A percentile compares a stretch with the other conserved stretches of the same genome.
These are phyloP conservation scores for Penicillium tannophilum DNA, from an alignment of 495 filamentous ascomycete species.

Conservation along the genomic window DNA sequence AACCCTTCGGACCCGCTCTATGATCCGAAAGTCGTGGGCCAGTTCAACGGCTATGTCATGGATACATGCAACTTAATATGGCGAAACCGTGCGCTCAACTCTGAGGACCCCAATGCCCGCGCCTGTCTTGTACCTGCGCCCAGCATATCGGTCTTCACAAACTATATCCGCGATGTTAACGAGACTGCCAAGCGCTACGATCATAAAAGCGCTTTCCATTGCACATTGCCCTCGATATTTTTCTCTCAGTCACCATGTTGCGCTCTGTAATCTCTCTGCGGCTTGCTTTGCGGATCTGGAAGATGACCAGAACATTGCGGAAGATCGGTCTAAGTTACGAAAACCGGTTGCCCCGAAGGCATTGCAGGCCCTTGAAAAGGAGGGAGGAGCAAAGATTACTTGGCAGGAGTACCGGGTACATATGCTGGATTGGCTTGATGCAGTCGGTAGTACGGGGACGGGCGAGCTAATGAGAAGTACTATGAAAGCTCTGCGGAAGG, in stretches of 20 bases:
- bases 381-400: conserved; percentile 67
- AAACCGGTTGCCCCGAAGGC: conserved; percentile 76
- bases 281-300: conserved; percentile 62
- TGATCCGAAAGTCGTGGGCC: conserved; percentile 56
- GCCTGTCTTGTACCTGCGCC: conserved; percentile 67
- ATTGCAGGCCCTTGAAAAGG: conserved; percentile 61
- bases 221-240: conserved; percentile 64
- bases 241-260: conserved; percentile 68
- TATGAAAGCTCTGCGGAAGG: conserved; percentile 68
- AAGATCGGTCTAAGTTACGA: conserved; percentile 57
- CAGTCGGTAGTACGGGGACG: conserved; percentile 65
- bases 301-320: conserved; percentile 58
- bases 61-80: conserved; percentile 87
- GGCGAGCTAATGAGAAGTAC: conserved; percentile 78
- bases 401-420: conserved; percentile 76
- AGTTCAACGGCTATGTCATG: conserved; percentile 87
- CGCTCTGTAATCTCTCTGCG: conserved; percentile 66
- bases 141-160: conserved; percentile 48
- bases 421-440: conserved; percentile 72
- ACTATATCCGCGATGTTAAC: conserved; percentile 45
- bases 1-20: conserved; percentile 43
- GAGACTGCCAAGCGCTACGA: conserved; percentile 37
- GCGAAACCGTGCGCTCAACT: conserved; percentile 74
- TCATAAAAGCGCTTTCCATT: conserved; percentile 41
- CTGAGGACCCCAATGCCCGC: conserved; percentile 66